phyloP scores from a whole-genome alignment of 2,329 filamentous ascomycete genomes.

The Cladorrhinum sp. region DNA sequence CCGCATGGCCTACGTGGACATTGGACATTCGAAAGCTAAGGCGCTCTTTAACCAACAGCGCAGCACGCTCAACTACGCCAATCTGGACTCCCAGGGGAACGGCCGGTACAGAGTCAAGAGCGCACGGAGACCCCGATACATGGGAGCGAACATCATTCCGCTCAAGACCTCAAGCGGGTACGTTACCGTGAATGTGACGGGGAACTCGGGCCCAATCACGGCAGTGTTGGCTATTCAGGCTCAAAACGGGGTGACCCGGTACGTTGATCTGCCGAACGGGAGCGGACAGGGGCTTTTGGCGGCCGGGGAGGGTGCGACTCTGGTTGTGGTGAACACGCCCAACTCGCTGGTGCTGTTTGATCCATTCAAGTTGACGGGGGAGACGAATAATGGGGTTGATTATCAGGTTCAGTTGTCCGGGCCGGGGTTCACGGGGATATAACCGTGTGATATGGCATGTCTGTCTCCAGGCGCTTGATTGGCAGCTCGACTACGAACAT shows the following conservation, averaged over 20 bases:
- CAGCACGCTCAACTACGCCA: constrained; percentile 39
- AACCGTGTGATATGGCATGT: too few species aligned
- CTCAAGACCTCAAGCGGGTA: constrained; percentile 35
- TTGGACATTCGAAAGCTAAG: constrained; percentile 43
- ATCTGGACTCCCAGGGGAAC: constrained; percentile 37
- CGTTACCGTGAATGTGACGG: constrained; percentile 35
- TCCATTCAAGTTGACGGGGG: constrained; percentile 38
- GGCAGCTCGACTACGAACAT: too few species aligned
- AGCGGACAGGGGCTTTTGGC: constrained; percentile 35
- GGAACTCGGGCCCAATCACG: constrained; percentile 34
- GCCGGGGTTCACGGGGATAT: too few species aligned
- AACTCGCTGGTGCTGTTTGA: constrained; percentile 42
- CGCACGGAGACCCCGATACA: constrained; percentile 43
- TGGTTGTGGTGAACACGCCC: constrained; percentile 50
- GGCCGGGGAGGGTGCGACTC: constrained; percentile 41
- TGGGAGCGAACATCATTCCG: constrained; percentile 50
- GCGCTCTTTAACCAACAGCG: constrained; percentile 38
- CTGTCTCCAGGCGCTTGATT: too few species aligned
- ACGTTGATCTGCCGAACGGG: constrained; percentile 36
- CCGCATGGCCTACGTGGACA: constrained; percentile 51
- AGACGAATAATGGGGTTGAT: constrained; percentile 18
- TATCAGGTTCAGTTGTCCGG: neutral
- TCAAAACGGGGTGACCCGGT: constrained; percentile 34
- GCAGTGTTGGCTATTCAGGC: constrained; percentile 40
- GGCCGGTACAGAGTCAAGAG: constrained; percentile 43